phyloP scores from a whole-genome alignment of 352 stramenopile species.

The Phytophthora melonis region DNA sequence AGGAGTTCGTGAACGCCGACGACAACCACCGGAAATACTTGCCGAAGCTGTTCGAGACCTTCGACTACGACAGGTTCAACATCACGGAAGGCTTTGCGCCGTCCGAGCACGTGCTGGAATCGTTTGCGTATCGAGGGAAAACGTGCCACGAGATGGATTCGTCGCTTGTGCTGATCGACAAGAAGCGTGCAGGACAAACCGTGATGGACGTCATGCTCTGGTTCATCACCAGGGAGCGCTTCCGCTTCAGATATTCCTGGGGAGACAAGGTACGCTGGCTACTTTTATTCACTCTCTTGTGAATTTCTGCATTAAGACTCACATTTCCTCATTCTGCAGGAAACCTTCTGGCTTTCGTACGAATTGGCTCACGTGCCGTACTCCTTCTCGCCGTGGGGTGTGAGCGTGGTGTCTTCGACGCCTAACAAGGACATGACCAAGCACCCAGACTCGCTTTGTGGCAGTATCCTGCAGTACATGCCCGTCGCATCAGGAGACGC shows the following conservation, averaged over 20 bases:
- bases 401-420: slow-evolving; percentile 46
- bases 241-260: slow-evolving; percentile 39
- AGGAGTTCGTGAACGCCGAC: slow-evolving; percentile 54
- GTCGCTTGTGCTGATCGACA: slow-evolving; percentile 51
- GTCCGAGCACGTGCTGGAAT: slow-evolving; percentile 52
- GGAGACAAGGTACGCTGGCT: slow-evolving; percentile 24
- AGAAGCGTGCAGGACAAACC: slow-evolving; percentile 35
- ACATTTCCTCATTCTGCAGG: not conserved
- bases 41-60: slow-evolving; percentile 46
- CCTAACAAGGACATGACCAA: slow-evolving; percentile 47
- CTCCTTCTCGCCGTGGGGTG: slow-evolving; percentile 53
- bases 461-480: slow-evolving; percentile 40
- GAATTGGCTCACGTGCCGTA: slow-evolving; percentile 48
- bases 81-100: slow-evolving; percentile 27
- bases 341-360: slow-evolving; percentile 44
- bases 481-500: slow-evolving; percentile 10
- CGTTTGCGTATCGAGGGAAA: slow-evolving; percentile 51
- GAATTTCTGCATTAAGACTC: not conserved
- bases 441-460: slow-evolving; percentile 54
- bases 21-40: slow-evolving; percentile 50
- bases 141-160: slow-evolving; percentile 73
- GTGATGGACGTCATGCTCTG: slow-evolving; percentile 45
- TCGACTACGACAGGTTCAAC: slow-evolving; percentile 58
- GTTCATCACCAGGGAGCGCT: slow-evolving; percentile 45
- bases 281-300: not conserved